A percentile compares a stretch with the other conserved stretches of the same genome.
These are phyloP conservation scores for Penicillium freii DNA, from an alignment of 2,329 filamentous ascomycete genomes.

Conservation along the genomic window DNA sequence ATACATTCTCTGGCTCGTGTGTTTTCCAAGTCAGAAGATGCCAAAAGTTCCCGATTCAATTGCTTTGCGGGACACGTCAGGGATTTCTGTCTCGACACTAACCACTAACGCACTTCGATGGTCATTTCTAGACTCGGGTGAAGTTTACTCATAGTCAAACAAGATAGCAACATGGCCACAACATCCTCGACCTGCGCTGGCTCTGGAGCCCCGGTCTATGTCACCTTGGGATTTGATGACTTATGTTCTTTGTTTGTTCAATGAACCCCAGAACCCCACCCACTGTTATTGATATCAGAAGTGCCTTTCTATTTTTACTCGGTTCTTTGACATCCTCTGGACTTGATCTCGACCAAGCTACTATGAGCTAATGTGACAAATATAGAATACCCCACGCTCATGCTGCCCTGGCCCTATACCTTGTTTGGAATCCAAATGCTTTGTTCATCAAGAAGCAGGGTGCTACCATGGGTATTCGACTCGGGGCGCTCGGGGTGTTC, in stretches of 20 bases:
- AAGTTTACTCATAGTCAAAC: not conserved
- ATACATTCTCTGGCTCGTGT: not conserved
- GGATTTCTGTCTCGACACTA: not conserved
- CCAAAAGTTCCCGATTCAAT: not conserved
- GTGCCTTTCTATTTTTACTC: not conserved
- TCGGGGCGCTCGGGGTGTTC: not conserved
- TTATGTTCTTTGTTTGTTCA: not conserved
- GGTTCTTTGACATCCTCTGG: not conserved
- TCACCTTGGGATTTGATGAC: not conserved
- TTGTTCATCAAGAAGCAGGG: not conserved
- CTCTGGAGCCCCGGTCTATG: not conserved
- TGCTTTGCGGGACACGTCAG: rapidly evolving
- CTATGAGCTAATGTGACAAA: not conserved
- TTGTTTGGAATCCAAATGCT: not conserved
- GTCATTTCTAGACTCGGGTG: not conserved
- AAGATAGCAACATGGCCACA: not conserved
- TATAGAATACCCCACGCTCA: not conserved
- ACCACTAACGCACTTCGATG: not conserved
- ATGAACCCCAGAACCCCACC: not conserved
- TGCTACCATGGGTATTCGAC: not conserved
- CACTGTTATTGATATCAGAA: not conserved
- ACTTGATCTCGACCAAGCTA: not conserved
- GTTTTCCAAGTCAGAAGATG: not conserved
- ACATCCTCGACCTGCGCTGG: not conserved
- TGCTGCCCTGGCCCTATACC: not conserved